Evolutionary conservation across 1,284 basidiomycete species (phyloP).

Genomic region (Ganoderma leucocontextum): DNA sequence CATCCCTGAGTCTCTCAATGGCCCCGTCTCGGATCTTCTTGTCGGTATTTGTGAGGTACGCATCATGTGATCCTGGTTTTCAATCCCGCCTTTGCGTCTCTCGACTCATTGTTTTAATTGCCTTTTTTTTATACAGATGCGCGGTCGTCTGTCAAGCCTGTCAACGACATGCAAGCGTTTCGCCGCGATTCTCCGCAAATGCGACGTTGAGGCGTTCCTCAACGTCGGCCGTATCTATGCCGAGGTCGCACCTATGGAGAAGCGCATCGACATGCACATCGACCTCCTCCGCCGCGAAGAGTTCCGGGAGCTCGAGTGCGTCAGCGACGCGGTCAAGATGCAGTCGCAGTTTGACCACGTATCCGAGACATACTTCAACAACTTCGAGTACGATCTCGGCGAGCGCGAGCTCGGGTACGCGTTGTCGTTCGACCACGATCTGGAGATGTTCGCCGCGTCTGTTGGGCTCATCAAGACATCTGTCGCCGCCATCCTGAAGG

Average conservation of each 20-base stretch:
- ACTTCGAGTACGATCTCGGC: conserved; percentile 84
- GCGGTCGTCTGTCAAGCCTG: conserved; percentile 81
- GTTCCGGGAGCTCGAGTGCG: conserved; percentile 93
- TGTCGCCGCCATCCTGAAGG: conserved; percentile 74
- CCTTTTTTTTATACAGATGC: conserved; percentile 59
- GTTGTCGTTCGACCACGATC: conserved; percentile 84
- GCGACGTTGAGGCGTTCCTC: conserved; percentile 85
- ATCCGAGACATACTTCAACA: conserved; percentile 83
- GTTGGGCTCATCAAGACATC: conserved; percentile 89
- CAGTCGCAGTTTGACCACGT: conserved; percentile 92
- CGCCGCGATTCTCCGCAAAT: conserved; percentile 79
- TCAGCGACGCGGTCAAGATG: conserved; percentile 88
- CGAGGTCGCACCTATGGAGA: conserved; percentile 90
- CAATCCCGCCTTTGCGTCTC: not conserved
- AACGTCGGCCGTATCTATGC: conserved; percentile 84
- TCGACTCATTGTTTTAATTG: not conserved
- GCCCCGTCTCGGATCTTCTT: conserved; percentile 80
- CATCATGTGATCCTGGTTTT: conserved; percentile 3
- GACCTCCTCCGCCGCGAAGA: conserved; percentile 86
- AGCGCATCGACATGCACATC: conserved; percentile 91
- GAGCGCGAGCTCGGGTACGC: conserved; percentile 90
- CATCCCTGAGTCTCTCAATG: conserved; percentile 84
- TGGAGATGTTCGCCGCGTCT: conserved; percentile 92
- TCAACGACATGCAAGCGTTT: conserved; percentile 89
- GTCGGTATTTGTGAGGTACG: conserved; percentile 91